phyloP scores from a whole-genome alignment of 257 asterid genomes.

The Nicotiana paniculata region DNA sequence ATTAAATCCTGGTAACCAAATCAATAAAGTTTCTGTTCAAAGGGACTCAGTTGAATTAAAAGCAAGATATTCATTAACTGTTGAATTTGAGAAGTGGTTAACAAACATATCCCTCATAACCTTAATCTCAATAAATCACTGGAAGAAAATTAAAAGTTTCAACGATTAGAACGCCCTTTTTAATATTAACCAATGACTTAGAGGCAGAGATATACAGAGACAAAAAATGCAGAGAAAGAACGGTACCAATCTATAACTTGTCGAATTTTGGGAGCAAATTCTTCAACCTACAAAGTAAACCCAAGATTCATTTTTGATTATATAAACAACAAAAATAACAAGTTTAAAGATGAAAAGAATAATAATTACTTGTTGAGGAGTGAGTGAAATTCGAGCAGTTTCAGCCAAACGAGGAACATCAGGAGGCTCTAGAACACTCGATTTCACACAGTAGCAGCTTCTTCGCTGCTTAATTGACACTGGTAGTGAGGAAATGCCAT shows the following conservation, averaged over 20 bases:
- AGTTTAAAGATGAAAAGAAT: not conserved
- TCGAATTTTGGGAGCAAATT: constrained; percentile 60
- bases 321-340: not conserved
- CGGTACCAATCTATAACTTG: constrained; percentile 55
- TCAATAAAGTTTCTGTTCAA: not conserved
- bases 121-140: not conserved
- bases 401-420: constrained; percentile 62
- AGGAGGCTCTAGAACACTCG: constrained; percentile 52
- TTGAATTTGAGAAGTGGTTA: not conserved
- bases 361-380: constrained; percentile 33
- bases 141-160: not conserved
- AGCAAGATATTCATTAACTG: not conserved
- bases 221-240: not conserved
- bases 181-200: not conserved
- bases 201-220: not conserved
- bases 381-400: constrained; percentile 74
- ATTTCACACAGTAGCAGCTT: constrained; percentile 25
- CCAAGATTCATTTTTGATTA: not conserved
- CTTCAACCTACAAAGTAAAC: constrained; percentile 42
- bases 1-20: not conserved
- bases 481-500: not conserved
- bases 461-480: not conserved
- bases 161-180: not conserved
- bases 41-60: not conserved
- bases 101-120: not conserved